These are phyloP conservation scores for Meyerozyma sp. DNA, from an alignment of 1,139 yeast species.

Conservation along the genomic window DNA sequence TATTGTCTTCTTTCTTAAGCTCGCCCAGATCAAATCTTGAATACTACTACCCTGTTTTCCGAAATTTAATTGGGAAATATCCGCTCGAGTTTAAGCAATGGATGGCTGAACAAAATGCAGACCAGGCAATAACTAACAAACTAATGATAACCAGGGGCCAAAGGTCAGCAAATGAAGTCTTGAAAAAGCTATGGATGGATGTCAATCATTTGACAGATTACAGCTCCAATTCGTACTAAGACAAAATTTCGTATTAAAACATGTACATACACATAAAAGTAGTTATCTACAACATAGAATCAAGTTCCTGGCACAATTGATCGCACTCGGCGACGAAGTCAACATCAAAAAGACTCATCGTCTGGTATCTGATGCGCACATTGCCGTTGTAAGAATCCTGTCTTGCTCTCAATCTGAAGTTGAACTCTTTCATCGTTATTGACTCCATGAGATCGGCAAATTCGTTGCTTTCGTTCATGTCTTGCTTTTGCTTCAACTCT, in stretches of 20 bases:
- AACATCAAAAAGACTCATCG: constrained; percentile 47
- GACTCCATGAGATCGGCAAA: constrained; percentile 46
- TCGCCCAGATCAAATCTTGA: constrained; percentile 62
- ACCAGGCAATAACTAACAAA: constrained; percentile 44
- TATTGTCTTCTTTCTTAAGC: constrained; percentile 32
- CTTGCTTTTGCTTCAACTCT: constrained; percentile 39
- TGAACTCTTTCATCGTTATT: constrained; percentile 62
- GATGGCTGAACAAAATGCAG: constrained; percentile 12
- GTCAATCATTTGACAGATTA: constrained; percentile 47
- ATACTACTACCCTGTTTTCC: constrained; percentile 48
- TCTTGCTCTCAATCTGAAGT: constrained; percentile 74
- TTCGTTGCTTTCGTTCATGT: constrained; percentile 30
- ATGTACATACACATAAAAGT: constrained; percentile 1
- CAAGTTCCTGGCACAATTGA: constrained; percentile 48
- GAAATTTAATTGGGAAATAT: constrained; percentile 48
- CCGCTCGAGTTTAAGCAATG: constrained; percentile 45
- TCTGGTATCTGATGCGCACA: constrained; percentile 71
- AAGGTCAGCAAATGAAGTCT: constrained; percentile 49
- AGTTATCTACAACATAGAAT: constrained; percentile 25
- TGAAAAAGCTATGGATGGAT: constrained; percentile 63
- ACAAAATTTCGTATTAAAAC: constrained; percentile 2
- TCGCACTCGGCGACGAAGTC: constrained; percentile 62
- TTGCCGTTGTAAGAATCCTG: constrained; percentile 81
- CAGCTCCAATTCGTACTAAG: constrained; percentile 8
- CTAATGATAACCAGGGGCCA: constrained; percentile 61